Evolutionary conservation across 208 protist genomes (phyloP), one percentile per base, ranked within the genome.

Genomic region (Wallacemonas sp.): DNA sequence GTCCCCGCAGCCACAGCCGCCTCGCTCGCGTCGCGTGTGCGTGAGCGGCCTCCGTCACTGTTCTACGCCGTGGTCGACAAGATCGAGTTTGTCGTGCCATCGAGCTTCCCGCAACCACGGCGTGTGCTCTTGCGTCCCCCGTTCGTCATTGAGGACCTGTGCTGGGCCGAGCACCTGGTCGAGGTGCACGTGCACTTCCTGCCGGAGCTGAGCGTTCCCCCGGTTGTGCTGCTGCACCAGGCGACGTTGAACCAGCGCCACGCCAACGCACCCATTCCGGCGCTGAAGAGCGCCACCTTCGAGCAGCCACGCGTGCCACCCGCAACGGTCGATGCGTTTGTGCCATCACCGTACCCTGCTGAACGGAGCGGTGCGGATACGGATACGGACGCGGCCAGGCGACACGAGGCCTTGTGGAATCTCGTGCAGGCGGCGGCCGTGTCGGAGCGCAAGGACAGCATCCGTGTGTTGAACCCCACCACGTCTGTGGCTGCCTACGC

Each of bases 101-200:
- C 60, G 52, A 91, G 90, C 63, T 95, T 95, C 48, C 81, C 81
- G 8, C 60, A 81, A n/a, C 85, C 84, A 3, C 71, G 74, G 11
- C 81, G 85, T 6, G 77, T 88, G 11, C 23, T 93, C 14, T 63
- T 64, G 2, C 43, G 43, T 8, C 83, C 90, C 8, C 90, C 90
- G 2, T 95, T 89, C 49, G 73, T 90, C 43, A 82, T 95, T 60
- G 83, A 91, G 17, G 90, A 95, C 54, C 74, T 88, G 38, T 88
- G 80, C 27, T 95, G 90, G 90, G 90, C 90, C 23, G 83, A 90
- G 58, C 90, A 95, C 68, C 27, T 82, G 29, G 72, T 95, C 17
- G 90, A 95, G 61, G 68, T 89, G 48, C 75, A 84, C 38, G 48
- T 95, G 9, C 65, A 88, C 68, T 95, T 93, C 66, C 61, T 61